Base-by-base conservation (phyloP, 1,284 basidiomycete species). In the Boletellus sp. region DNA sequence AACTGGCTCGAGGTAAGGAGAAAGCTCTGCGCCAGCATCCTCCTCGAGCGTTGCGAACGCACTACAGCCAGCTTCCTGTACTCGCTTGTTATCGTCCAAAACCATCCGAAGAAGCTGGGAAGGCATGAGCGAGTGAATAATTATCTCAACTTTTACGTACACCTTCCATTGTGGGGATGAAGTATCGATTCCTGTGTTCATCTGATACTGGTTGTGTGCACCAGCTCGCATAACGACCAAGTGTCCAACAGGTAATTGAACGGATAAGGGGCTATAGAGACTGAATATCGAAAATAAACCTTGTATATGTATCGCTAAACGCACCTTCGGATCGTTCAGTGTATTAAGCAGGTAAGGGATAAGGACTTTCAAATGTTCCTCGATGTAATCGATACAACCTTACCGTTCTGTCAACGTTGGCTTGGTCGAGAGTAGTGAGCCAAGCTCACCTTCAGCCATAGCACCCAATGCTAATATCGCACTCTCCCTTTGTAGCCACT, bases 21-120 rank as follows among this genome's bases (percentile, higher is more conserved):
- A 87, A 39, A 99, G 82, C 59, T 90, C 89, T 2, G 78, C 66
- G 3, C 93, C 94, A 1, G 95, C 96, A 68, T 98, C 96, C 71
- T 99, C 96, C 69, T 99, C 96, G 10, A 99, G 79, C 8, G 96
- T 99, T 3, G 96, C 96, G 64, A 99, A 99, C 0, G 96, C 96
- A 54, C 90, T 94, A 71, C 96, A 99, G 16, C 96, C 96, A 1
- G 96, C 96, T 71, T 99, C 96, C 72, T 99, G 96, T 0, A 99
- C 96, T 17, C 94, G 89, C 73, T 99, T 99, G 76, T 99, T 99
- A 70, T 91, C 91, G 67, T 99, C 96, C 42, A 99, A 76, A n/a
- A 98, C 94, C 91, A 95, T 98, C 48, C 87, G 84, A 49, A 99
- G 82, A 37, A 97, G 81, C 92, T 94, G 54, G 33, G 19, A 32